Percentiles rank a stretch among this genome's conserved stretches.
These are phyloP conservation scores for Clavispora santaluciae DNA, from an alignment of 805 yeast species.

Conservation along the genomic window DNA sequence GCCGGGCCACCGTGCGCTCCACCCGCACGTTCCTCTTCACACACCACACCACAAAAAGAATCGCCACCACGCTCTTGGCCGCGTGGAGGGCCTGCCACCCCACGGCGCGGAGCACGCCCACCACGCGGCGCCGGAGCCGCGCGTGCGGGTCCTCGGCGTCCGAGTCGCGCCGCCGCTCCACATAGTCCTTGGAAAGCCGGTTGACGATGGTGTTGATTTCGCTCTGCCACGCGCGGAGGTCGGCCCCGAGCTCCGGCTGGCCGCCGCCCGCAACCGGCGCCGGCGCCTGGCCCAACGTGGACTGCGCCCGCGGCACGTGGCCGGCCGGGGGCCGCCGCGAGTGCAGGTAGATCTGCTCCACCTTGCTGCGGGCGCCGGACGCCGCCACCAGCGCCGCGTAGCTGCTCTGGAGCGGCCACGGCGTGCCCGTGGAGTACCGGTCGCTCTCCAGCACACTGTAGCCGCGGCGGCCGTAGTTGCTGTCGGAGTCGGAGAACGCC, in stretches of 20 bases:
- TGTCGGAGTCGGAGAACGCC: slow-evolving; percentile 29
- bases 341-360: slow-evolving; percentile 41
- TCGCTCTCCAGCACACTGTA: slow-evolving; percentile 25
- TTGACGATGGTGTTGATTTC: slow-evolving; percentile 46
- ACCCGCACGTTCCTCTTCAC: slow-evolving; percentile 37
- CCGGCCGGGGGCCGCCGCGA: slow-evolving; percentile 29
- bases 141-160: slow-evolving; percentile 9
- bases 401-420: slow-evolving; percentile 27
- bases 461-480: neutral
- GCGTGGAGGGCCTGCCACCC: slow-evolving; percentile 26
- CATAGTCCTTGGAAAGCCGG: slow-evolving; percentile 39
- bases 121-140: slow-evolving; percentile 18
- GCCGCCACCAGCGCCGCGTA: slow-evolving; percentile 23
- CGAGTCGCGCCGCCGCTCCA: slow-evolving; percentile 4
- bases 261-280: no score
- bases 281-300: no score
- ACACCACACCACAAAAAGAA: slow-evolving; percentile 39
- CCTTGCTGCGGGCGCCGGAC: slow-evolving; percentile 29
- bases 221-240: slow-evolving; percentile 49
- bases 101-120: slow-evolving; percentile 20
- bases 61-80: slow-evolving; percentile 32
- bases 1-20: slow-evolving; percentile 34
- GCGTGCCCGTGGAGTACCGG: slow-evolving; percentile 33
- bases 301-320: no score
- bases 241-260: no score